Base-by-base conservation (phyloP, 441 rosid genomes). In the Brassica balearica region DNA sequence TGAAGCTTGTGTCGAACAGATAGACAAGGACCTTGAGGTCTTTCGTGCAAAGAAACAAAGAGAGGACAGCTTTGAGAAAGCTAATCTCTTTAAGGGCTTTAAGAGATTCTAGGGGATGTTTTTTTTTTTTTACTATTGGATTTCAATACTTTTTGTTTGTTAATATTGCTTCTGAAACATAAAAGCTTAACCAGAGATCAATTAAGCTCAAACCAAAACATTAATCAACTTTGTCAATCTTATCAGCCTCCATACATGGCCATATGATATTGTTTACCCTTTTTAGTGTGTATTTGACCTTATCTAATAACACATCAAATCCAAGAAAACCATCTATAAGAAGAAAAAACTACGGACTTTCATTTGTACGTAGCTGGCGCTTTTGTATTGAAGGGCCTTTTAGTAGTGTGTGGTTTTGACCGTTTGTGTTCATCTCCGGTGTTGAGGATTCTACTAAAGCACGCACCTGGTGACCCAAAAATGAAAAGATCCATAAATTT, bases 361-460 rank as follows among this genome's bases (percentile, higher is more conserved):
- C 34, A 29, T 29, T 29, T 29, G 34, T 29, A 29, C 34, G 34
- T 29, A 29, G 34, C 34, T 5, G 34, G 69, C 41, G 34, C 60
- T 34, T 67, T 20, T 17, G 41, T 8, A 59, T 32, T 60, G 15
- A 73, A 68, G 51, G 51, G 36, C 69, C 25, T 58, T 61, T 68
- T 62, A 79, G 17, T 87, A 95, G 38, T 92, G 93, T 27, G 97
- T 23, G 89, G 87, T 60, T 29, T 29, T 29, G 34, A 29, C 34
- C 34, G 34, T 29, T 29, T 29, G 34, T 1, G 34, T 29, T 29
- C 7, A 29, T 29, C 83, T 90, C 98, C 8, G 86, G 61, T 73
- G 80, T 84, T 2, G 93, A 84, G 71, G 97, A 85, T 80, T 91
- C 96, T 87, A 89, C 89, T 75, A 87, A 79, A 29, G 89, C 87